Evolutionary conservation across 345 rosid genomes (phyloP).

Genomic region (Brassica nigra): DNA sequence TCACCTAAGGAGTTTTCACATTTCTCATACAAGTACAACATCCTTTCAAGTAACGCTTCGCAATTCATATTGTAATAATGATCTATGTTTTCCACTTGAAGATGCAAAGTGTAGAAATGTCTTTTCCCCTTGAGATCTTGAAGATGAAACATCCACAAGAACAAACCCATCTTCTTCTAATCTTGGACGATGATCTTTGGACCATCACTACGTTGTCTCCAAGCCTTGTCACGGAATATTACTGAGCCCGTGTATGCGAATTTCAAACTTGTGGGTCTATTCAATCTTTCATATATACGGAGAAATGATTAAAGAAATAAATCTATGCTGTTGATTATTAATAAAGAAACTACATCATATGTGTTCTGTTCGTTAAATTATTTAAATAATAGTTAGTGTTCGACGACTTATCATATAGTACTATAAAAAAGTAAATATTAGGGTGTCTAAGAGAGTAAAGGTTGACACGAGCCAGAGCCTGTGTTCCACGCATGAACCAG

Average conservation of each 20-base stretch:
- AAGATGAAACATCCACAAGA: conserved; percentile 57
- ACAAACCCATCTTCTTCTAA: conserved; percentile 52
- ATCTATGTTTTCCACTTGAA: conserved; percentile 50
- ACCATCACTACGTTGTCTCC: conserved; percentile 48
- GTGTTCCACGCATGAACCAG: conserved; percentile 16
- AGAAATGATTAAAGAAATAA: not conserved
- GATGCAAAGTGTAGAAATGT: conserved; percentile 54
- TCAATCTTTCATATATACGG: not conserved
- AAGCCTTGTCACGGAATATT: conserved; percentile 32
- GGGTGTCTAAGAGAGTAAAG: conserved; percentile 8
- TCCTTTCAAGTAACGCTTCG: conserved; percentile 41
- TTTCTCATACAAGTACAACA: conserved; percentile 38
- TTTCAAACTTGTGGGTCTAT: too few relatives aligned
- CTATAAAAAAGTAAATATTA: not conserved
- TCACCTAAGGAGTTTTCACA: conserved; percentile 20
- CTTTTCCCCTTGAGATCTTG: conserved; percentile 53
- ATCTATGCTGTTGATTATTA: not conserved
- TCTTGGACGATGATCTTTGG: conserved; percentile 46
- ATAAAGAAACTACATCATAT: not conserved
- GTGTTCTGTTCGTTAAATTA: not conserved
- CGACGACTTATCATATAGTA: too few relatives aligned
- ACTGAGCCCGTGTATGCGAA: too few relatives aligned
- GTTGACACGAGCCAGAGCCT: conserved; percentile 26
- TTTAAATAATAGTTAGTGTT: too few relatives aligned
- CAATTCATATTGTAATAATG: conserved; percentile 23